Evolutionary conservation across 2,329 filamentous ascomycete species (phyloP).

Genomic region (Diaporthe helianthi): DNA sequence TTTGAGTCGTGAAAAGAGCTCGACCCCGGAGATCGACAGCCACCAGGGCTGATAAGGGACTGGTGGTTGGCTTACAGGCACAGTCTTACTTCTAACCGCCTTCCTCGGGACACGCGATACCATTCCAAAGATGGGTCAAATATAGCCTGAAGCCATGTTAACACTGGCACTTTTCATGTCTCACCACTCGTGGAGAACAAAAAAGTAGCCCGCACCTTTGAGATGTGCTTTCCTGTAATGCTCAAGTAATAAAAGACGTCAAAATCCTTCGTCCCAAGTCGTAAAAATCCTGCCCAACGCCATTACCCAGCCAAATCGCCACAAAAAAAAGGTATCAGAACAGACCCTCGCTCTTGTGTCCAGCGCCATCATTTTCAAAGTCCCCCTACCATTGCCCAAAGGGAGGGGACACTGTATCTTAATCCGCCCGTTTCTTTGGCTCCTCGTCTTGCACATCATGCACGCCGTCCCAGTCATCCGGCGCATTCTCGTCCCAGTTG

Average conservation of each 20-base stretch:
- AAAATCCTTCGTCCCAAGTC: background rate
- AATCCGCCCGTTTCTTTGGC: conserved; percentile 43
- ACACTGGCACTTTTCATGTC: background rate
- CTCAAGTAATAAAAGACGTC: conserved; percentile 24
- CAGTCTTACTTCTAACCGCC: background rate
- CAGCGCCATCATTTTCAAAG: conserved; percentile 18
- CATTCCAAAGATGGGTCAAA: background rate
- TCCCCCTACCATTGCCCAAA: background rate
- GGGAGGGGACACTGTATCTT: background rate
- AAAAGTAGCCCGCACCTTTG: background rate
- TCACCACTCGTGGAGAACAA: no score
- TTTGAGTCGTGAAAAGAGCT: no score
- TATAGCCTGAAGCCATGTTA: background rate
- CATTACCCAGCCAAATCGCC: conserved; percentile 23
- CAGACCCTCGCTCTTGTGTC: conserved; percentile 11
- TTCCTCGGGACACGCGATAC: no score
- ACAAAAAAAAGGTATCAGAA: conserved; percentile 17
- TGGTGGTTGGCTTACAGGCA: background rate
- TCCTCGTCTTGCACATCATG: conserved; percentile 33
- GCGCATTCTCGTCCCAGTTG: conserved; percentile 89
- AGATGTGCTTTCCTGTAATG: background rate
- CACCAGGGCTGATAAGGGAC: background rate
- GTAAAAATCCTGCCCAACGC: conserved; percentile 22
- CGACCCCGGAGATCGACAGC: background rate
- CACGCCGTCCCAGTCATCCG: conserved; percentile 65